These are phyloP conservation scores for Mastigamoeba balamuthi DNA, from an alignment of 78 protist species.

Conservation along the genomic window DNA sequence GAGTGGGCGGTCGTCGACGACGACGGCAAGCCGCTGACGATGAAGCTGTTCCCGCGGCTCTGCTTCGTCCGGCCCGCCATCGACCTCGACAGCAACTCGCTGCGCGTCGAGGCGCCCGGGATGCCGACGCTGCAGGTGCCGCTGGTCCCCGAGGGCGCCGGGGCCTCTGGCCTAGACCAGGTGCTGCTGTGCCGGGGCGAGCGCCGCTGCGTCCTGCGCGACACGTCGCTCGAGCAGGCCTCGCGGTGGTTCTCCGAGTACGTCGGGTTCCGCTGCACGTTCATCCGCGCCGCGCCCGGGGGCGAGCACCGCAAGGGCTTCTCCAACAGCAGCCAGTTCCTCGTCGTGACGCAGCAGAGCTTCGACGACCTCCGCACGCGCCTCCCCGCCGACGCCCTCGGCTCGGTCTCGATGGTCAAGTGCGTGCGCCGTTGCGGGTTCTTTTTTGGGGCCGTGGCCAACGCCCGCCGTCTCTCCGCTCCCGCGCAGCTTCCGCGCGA, in stretches of 20 bases:
- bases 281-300: neutral
- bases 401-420: neutral
- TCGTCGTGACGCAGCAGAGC: neutral
- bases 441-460: neutral
- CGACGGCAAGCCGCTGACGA: neutral
- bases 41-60: neutral
- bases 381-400: neutral
- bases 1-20: neutral
- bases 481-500: neutral
- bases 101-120: neutral
- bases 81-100: neutral
- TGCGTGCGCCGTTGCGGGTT: neutral
- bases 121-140: neutral
- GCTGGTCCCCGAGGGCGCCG: neutral
- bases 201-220: neutral
- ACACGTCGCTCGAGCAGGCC: too few species aligned
- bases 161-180: neutral
- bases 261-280: neutral
- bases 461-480: neutral
- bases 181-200: neutral
- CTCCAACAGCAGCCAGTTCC: neutral
- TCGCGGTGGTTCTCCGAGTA: neutral
- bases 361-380: neutral
- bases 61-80: neutral
- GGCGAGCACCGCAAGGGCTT: neutral